Conservation (phyloP, 352 stramenopile species). For the Pythium plurisporium region DNA sequence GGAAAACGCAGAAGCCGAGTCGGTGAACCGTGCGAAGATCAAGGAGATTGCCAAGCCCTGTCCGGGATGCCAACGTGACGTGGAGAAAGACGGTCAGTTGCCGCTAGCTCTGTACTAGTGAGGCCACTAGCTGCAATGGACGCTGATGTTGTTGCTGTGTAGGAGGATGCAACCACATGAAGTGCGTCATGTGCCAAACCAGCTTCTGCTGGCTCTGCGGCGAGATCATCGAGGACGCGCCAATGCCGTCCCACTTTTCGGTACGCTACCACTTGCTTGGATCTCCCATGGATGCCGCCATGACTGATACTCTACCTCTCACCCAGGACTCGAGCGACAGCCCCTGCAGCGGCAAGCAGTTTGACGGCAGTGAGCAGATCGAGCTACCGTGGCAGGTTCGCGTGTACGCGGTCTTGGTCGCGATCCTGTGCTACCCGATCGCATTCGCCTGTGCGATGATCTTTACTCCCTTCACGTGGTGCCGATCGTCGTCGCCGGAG, state of each 20-base stretch:
- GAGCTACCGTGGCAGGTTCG: neutral
- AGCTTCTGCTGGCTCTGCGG: conserved; percentile 19
- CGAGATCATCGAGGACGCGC: conserved; percentile 4
- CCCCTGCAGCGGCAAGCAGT: conserved; percentile 15
- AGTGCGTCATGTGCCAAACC: conserved; percentile 11
- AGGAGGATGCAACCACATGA: conserved; percentile 24
- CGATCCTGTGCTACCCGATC: conserved; percentile 3
- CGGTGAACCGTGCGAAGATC: conserved; percentile 7
- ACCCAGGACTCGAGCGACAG: neutral
- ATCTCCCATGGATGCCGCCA: neutral
- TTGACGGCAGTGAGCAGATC: conserved; percentile 4
- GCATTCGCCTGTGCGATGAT: neutral
- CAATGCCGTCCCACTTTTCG: conserved; percentile 8
- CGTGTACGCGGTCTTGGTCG: neutral
- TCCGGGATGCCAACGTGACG: conserved; percentile 9
- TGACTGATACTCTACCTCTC: too few relatives aligned
- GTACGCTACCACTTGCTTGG: neutral
- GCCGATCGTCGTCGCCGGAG: neutral
- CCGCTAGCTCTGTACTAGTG: too few relatives aligned
- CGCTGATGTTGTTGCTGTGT: neutral
- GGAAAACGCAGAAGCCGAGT: conserved; percentile 1
- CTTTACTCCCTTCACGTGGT: conserved; percentile 5
- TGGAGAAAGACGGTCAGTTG: conserved; percentile 24
- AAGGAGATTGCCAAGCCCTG: conserved; percentile 15
- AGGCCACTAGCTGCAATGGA: too few relatives aligned